Conservation (phyloP, 345 rosid genomes). For the Eucalyptus lansdowneana region DNA sequence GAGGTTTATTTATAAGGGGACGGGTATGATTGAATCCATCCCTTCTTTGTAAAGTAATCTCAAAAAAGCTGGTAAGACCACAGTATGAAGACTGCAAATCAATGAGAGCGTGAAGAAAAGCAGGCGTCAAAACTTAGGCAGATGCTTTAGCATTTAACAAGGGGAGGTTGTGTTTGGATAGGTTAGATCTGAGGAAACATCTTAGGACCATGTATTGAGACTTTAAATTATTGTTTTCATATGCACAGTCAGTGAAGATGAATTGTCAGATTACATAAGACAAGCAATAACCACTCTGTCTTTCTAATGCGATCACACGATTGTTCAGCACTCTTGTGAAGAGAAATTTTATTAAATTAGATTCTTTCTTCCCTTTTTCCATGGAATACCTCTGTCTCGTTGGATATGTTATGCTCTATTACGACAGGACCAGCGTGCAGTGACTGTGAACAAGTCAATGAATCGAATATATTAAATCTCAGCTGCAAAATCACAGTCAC, state of each 20-base stretch:
- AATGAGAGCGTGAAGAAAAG: not conserved
- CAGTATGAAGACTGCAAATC: not conserved
- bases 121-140: not conserved
- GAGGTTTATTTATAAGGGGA: not conserved
- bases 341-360: not conserved
- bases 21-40: not conserved
- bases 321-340: not conserved
- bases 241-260: not conserved
- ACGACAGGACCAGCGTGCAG: not conserved
- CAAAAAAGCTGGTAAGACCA: not conserved
- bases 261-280: not conserved
- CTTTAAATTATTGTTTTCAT: not conserved
- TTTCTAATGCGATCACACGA: not conserved
- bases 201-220: not conserved
- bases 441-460: not conserved
- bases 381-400: not conserved
- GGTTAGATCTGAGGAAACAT: not conserved
- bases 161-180: not conserved
- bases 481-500: not conserved
- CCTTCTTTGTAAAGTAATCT: not conserved
- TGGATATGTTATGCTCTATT: not conserved
- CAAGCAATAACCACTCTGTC: not conserved
- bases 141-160: not conserved
- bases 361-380: not conserved
- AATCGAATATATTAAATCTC: not conserved